These are phyloP conservation scores for Pseudomonodictys pantanalensis DNA, from an alignment of 495 filamentous ascomycete genomes.

Conservation along the genomic window DNA sequence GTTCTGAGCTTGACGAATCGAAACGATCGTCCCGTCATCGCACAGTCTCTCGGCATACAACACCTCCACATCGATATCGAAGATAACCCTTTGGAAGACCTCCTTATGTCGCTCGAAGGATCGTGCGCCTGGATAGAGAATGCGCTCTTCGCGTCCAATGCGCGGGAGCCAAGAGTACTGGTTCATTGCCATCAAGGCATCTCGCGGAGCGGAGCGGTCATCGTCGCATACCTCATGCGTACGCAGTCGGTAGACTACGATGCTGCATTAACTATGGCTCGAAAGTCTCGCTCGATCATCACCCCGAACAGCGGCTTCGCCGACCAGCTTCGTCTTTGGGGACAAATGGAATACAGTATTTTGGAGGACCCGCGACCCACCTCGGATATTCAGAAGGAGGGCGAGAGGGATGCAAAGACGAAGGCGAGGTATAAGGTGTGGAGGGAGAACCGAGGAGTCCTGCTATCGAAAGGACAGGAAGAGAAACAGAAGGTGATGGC, in stretches of 20 bases:
- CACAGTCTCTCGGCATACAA: not conserved
- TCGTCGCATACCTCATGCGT: constrained; percentile 13
- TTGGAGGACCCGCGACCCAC: not conserved
- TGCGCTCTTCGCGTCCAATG: not conserved
- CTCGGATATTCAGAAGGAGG: not conserved
- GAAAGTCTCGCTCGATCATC: not conserved
- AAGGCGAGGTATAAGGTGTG: not conserved
- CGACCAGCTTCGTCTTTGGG: constrained; percentile 5
- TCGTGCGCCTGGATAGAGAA: constrained; percentile 4
- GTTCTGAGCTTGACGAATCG: constrained; percentile 1
- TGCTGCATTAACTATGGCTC: not conserved
- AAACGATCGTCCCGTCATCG: not conserved
- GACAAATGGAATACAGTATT: not conserved
- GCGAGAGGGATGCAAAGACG: not conserved
- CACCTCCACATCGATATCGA: constrained; percentile 7
- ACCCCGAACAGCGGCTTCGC: constrained; percentile 7
- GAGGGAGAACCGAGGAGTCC: not conserved
- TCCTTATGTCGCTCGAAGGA: not conserved
- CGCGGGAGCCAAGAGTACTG: not conserved
- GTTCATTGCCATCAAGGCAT: constrained; percentile 17
- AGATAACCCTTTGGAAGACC: constrained; percentile 8
- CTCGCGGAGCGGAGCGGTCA: constrained; percentile 3
- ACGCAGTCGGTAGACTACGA: not conserved
- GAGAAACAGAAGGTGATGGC: not conserved
- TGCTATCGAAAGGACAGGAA: constrained; percentile 1